phyloP scores from a whole-genome alignment of 192 early-diverging fungal species.

The Radiomyces spectabilis region DNA sequence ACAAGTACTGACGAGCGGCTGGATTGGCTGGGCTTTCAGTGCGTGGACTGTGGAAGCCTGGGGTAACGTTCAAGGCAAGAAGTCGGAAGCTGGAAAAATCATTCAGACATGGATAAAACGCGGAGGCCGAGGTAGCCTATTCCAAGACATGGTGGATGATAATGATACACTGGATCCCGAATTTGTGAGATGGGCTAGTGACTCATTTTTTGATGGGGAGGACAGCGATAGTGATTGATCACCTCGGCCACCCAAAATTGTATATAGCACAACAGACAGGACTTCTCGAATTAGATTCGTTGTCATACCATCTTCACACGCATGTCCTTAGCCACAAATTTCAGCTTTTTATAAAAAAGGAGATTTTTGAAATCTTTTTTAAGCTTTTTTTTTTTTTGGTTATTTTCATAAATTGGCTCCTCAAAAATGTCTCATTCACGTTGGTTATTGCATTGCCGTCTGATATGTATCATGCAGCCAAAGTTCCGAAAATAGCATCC shows the following conservation, averaged over 20 bases:
- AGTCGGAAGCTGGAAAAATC: constrained; percentile 56
- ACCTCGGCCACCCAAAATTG: not conserved
- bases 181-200: constrained; percentile 20
- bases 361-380: not conserved
- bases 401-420: not conserved
- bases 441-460: too few species aligned
- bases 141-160: constrained; percentile 12
- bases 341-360: not conserved
- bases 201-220: constrained; percentile 18
- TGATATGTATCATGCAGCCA: too few species aligned
- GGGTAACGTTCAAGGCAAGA: constrained; percentile 36
- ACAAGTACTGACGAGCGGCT: constrained; percentile 27
- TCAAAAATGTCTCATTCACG: not conserved
- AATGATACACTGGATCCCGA: constrained; percentile 11
- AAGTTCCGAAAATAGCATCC: too few species aligned
- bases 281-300: not conserved
- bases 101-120: constrained; percentile 55
- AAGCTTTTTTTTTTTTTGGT: not conserved
- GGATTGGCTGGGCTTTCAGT: constrained; percentile 34
- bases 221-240: constrained; percentile 13
- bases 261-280: not conserved
- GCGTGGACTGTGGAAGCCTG: constrained; percentile 45
- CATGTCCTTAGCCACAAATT: too few species aligned
- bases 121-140: constrained; percentile 16
- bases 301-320: not conserved